Base-by-base conservation (phyloP, 2,329 filamentous ascomycete species). In the Pseudogymnoascus sp. region DNA sequence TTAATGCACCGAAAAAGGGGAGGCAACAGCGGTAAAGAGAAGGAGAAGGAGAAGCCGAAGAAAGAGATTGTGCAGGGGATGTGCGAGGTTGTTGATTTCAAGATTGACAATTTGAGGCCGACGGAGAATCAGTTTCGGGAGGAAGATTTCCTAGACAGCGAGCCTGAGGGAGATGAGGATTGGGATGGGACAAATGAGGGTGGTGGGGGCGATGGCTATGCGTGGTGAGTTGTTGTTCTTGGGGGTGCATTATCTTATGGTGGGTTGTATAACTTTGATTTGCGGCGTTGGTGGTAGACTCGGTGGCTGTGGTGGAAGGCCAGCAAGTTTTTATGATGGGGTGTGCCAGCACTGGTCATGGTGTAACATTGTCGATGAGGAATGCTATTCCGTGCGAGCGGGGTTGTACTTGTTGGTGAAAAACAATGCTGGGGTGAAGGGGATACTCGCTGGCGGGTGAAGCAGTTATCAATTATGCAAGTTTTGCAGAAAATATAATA, bases 81-180 rank as follows among this genome's bases (percentile, higher is more conserved):
- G 66, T 93, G 89, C 69, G 80, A 86, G 41, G 79, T 85, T 5
- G 88, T 92, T 15, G 83, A 89, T 64, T 81, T 92, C 44, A 78
- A 84, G 48, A 86, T 92, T 66, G 90, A 92, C 73, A 92, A 92
- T 71, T 83, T 90, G 70, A 86, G 90, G 64, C 85, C 86, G 4
- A 80, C 80, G 2, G 89, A 91, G 74, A 76, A 81, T 25, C 85
- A 88, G 64, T 90, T 81, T 66, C 81, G 81, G 21, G 90, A 91
- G 78, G 84, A 81, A 1, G 89, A 93, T 71, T 92, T 93, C 68
- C 73, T 90, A 12, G 81, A 83, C 64, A 75, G 74, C 5, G 81
- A 84, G 66, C 72, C 71, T 83, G 79, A 85, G 59, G 84, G 82
- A 4, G 81, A 84, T 58, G 75, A 78, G 36, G 79, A 82, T 51